These are phyloP conservation scores for Gracilaria gracilis DNA, from an alignment of 23 red algal species.

Conservation along the genomic window DNA sequence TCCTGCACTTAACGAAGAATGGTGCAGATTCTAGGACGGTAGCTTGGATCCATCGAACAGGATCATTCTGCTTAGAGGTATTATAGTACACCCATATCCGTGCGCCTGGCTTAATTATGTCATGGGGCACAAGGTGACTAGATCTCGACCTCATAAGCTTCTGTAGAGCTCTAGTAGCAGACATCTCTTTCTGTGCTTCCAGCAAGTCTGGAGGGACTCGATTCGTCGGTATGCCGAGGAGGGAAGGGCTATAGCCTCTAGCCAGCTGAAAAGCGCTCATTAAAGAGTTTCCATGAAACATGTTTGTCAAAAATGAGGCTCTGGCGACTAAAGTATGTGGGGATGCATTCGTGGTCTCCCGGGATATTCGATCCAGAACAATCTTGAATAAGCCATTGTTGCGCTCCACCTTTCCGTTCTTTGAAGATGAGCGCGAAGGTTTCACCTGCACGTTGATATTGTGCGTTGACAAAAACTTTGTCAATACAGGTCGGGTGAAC, in stretches of 20 bases:
- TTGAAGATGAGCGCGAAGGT: conserved; percentile 34
- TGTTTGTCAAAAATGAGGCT: too few species aligned
- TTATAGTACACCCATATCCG: conserved; percentile 53
- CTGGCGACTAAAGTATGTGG: too few species aligned
- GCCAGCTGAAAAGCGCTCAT: too few species aligned
- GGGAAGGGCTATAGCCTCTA: conserved; percentile 29
- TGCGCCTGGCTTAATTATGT: neutral
- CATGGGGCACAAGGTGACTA: conserved; percentile 4
- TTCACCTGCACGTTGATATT: neutral
- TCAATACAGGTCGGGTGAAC: conserved; percentile 1
- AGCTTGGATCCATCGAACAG: conserved; percentile 27
- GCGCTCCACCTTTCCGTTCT: conserved; percentile 36
- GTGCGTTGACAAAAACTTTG: neutral
- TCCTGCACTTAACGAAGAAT: conserved; percentile 21
- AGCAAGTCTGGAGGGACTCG: conserved; percentile 32
- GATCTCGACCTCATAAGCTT: conserved; percentile 28
- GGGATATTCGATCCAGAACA: neutral
- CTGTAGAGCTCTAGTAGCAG: conserved; percentile 35
- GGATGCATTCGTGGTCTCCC: neutral
- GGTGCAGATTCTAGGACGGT: conserved; percentile 6
- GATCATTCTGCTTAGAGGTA: conserved; percentile 56
- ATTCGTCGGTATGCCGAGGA: neutral
- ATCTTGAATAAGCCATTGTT: conserved; percentile 41
- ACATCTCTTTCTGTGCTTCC: conserved; percentile 30
- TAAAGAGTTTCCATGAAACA: too few species aligned